These are phyloP conservation scores for Curvularia sp. DNA, from an alignment of 2,329 filamentous ascomycete species.

Conservation along the genomic window DNA sequence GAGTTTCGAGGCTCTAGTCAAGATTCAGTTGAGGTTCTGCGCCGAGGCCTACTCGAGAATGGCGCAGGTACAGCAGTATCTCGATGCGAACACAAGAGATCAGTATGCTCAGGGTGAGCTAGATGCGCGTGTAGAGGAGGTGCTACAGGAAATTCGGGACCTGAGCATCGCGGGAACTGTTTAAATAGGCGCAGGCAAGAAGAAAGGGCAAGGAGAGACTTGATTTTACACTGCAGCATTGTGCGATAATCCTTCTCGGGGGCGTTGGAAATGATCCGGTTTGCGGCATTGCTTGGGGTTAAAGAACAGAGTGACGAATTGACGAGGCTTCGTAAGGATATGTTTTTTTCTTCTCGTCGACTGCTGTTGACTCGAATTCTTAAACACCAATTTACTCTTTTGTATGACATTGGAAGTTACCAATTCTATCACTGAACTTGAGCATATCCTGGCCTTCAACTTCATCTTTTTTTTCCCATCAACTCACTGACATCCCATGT, in stretches of 20 bases:
- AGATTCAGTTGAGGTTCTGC: conserved; percentile 97
- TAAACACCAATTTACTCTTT: not conserved
- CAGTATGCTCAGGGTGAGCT: conserved; percentile 94
- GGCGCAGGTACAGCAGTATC: conserved; percentile 98
- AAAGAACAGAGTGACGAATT: not conserved
- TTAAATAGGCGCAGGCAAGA: conserved; percentile 18
- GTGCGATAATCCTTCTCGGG: not conserved
- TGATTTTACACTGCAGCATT: not conserved
- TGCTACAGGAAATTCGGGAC: conserved; percentile 95
- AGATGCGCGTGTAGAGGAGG: conserved; percentile 91
- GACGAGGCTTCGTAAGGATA: not conserved
- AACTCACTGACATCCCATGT: conserved; percentile 45
- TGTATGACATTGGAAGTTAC: not conserved
- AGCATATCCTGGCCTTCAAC: conserved; percentile 39
- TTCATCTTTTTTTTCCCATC: conserved; percentile 24
- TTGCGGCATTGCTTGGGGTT: conserved; percentile 10
- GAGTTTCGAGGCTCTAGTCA: conserved; percentile 95
- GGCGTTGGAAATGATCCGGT: conserved; percentile 10
- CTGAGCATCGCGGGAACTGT: conserved; percentile 87
- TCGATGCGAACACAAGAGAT: conserved; percentile 93
- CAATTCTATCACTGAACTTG: conserved; percentile 37
- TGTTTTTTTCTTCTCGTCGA: not conserved
- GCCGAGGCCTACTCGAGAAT: conserved; percentile 97
- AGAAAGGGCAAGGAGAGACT: not conserved
- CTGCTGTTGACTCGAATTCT: not conserved